Percentiles rank a stretch among this genome's conserved stretches.
Conservation (phyloP, 768 basidiomycete genomes). For the Fomitopsis serialis region DNA sequence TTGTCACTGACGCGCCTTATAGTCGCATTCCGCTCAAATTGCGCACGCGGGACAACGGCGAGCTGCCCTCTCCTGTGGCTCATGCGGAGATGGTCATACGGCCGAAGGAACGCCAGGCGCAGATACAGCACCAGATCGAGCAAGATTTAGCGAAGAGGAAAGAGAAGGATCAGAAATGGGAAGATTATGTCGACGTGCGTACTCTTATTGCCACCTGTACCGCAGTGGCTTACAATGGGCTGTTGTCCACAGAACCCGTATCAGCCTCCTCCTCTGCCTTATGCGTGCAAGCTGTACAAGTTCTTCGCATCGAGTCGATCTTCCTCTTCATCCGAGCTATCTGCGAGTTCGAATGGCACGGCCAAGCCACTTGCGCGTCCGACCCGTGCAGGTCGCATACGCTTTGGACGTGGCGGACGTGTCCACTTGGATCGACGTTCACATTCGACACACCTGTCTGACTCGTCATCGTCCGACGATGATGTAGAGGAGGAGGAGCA, state of each 20-base stretch:
- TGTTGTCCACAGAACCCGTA: slow-evolving; percentile 53
- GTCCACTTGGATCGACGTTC: slow-evolving; percentile 66
- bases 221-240: not conserved
- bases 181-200: slow-evolving; percentile 79
- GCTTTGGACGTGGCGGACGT: slow-evolving; percentile 81
- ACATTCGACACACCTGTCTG: slow-evolving; percentile 15
- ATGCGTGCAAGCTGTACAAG: slow-evolving; percentile 64
- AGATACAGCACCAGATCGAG: slow-evolving; percentile 60
- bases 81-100: slow-evolving; percentile 48
- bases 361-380: slow-evolving; percentile 25
- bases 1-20: not conserved
- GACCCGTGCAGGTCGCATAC: slow-evolving; percentile 57
- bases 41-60: slow-evolving; percentile 39
- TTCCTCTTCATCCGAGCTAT: slow-evolving; percentile 22
- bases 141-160: slow-evolving; percentile 51
- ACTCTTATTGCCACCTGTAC: not conserved
- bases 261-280: slow-evolving; percentile 54
- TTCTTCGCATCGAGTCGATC: slow-evolving; percentile 39
- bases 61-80: slow-evolving; percentile 31
- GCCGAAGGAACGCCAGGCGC: slow-evolving; percentile 60
- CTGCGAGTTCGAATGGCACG: slow-evolving; percentile 13
- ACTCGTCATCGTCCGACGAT: slow-evolving; percentile 13
- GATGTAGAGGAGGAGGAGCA: slow-evolving; percentile 34
- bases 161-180: slow-evolving; percentile 78
- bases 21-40: slow-evolving; percentile 52